These are phyloP conservation scores for Tolypocladium sp. DNA, from an alignment of 2,329 filamentous ascomycete species.

Conservation along the genomic window DNA sequence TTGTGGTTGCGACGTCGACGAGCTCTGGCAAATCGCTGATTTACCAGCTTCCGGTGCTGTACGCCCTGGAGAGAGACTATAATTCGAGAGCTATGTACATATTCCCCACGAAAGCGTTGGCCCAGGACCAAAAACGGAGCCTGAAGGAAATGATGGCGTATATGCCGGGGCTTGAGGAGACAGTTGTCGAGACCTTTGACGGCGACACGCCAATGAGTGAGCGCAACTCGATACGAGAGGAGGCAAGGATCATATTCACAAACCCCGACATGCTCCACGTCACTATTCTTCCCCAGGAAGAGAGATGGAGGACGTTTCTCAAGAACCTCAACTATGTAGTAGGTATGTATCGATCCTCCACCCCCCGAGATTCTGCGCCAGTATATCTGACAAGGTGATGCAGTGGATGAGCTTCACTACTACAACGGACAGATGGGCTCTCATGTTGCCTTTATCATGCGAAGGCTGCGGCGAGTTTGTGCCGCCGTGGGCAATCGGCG, in stretches of 20 bases:
- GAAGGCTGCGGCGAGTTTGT: constrained; percentile 77
- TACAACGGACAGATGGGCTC: constrained; percentile 94
- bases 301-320: constrained; percentile 80
- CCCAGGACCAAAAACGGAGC: constrained; percentile 87
- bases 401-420: constrained; percentile 81
- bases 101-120: constrained; percentile 92
- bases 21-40: constrained; percentile 98
- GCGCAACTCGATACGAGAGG: constrained; percentile 72
- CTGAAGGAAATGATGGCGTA: constrained; percentile 76
- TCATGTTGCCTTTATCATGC: constrained; percentile 92
- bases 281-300: constrained; percentile 86
- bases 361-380: no score
- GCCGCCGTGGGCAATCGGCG: constrained; percentile 78
- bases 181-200: constrained; percentile 87
- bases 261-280: constrained; percentile 98
- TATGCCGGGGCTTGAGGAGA: constrained; percentile 66
- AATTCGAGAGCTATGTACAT: constrained; percentile 89
- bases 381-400: not conserved
- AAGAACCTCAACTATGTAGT: constrained; percentile 87
- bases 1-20: constrained; percentile 90
- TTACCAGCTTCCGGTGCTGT: constrained; percentile 87
- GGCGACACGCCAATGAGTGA: constrained; percentile 82
- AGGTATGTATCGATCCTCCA: constrained; percentile 23
- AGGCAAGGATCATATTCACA: constrained; percentile 89
- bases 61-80: constrained; percentile 70